phyloP scores from a whole-genome alignment of 2,329 filamentous ascomycete genomes.

The Fusarium palustre region DNA sequence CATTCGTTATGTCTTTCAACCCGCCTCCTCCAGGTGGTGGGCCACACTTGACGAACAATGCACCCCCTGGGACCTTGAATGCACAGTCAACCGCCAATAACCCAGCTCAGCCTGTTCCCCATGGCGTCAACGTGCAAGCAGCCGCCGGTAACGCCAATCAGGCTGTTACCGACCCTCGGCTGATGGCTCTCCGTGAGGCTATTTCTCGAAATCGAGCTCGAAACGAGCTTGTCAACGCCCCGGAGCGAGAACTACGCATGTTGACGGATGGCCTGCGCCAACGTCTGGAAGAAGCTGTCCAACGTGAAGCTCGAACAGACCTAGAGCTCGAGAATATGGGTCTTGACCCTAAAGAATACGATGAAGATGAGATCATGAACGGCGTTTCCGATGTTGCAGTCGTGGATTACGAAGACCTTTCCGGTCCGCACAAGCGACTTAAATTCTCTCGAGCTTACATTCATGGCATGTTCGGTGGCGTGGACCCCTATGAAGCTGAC shows the following conservation, averaged over 20 bases:
- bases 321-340: conserved; percentile 22
- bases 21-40: not conserved
- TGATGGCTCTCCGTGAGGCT: not conserved
- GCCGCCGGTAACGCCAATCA: not conserved
- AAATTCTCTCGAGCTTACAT: conserved; percentile 47
- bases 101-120: not conserved
- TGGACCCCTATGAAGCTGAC: conserved; percentile 47
- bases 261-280: conserved; percentile 17
- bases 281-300: conserved; percentile 21
- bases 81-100: not conserved
- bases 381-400: conserved; percentile 16
- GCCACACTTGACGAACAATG: not conserved
- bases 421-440: conserved; percentile 43
- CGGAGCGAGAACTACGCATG: conserved; percentile 9
- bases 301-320: conserved; percentile 25
- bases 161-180: not conserved
- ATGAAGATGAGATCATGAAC: conserved; percentile 9
- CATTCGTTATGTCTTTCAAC: conserved; percentile 15
- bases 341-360: conserved; percentile 2
- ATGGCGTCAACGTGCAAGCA: not conserved
- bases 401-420: conserved; percentile 19
- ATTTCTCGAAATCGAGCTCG: not conserved
- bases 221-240: conserved; percentile 2
- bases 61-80: not conserved
- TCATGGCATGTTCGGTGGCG: conserved; percentile 47